phyloP scores from a whole-genome alignment of 2,329 filamentous ascomycete species.

The Cadophora gregata region DNA sequence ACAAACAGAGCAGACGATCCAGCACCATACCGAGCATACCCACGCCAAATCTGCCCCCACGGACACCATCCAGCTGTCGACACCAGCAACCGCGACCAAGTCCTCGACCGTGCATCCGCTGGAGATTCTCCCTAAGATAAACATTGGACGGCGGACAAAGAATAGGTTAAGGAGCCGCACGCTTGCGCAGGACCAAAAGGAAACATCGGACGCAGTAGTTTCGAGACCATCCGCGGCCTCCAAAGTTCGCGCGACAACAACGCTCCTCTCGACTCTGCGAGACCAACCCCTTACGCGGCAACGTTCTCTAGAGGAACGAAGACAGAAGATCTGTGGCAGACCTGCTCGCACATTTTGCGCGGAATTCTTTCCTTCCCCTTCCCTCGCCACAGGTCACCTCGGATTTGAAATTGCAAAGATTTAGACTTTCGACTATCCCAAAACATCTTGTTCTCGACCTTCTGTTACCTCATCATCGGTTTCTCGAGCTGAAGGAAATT shows the following conservation, averaged over 20 bases:
- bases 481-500: constrained; percentile 24
- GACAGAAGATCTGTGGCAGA: constrained; percentile 21
- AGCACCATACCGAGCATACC: constrained; percentile 1
- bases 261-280: not conserved
- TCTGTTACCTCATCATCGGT: constrained; percentile 29
- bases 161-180: constrained; percentile 30
- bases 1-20: constrained; percentile 21
- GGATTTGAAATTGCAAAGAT: constrained; percentile 22
- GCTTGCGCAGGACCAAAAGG: constrained; percentile 29
- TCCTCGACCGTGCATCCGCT: constrained; percentile 25
- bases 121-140: constrained; percentile 27
- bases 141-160: constrained; percentile 37
- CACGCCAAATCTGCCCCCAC: constrained; percentile 22
- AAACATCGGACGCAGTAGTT: constrained; percentile 27
- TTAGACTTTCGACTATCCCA: constrained; percentile 33
- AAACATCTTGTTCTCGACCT: constrained; percentile 27
- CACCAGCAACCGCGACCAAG: constrained; percentile 28
- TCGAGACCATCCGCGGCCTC: constrained; percentile 21
- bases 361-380: constrained; percentile 14
- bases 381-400: constrained; percentile 25
- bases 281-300: not conserved
- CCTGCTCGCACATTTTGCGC: constrained; percentile 11
- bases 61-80: constrained; percentile 20
- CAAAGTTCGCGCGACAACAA: constrained; percentile 23
- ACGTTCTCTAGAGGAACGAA: not conserved